Base-by-base conservation (phyloP, 352 stramenopile genomes). In the Globisporangium acanthophoron region DNA sequence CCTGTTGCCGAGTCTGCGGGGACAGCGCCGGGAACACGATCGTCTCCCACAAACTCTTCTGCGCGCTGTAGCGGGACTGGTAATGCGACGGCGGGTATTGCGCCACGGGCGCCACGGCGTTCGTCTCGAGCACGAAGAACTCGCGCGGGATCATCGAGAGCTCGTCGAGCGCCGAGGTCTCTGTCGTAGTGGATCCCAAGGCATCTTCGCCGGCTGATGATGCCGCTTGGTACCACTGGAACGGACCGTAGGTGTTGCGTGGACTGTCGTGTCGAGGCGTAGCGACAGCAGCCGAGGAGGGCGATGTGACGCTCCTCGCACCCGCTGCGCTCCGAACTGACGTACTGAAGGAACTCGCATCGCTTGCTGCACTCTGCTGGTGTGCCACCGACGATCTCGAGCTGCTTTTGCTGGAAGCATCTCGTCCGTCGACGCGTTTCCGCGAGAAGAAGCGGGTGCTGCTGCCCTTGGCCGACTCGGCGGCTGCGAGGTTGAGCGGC, bases 41-140 rank as follows among this genome's bases (percentile, higher is more conserved):
- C 0, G 83, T 90, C 56, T 90, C 78, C 83, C 83, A 93, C 33
- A 75, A 29, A 47, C 67, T 65, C 15, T 61, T 48, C 6, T 55
- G 56, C 0, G 54, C 18, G 9, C 70, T 66, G 35, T 83, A 80
- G 43, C 53, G 78, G 11, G 80, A 90, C 29, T 81, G 71, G 67
- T 87, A 91, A 55, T 89, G 73, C 27, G 57, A 59, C 20, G 68
- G 66, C 4, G 81, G 76, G 52, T 83, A 90, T 20, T 87, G 69
- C 11, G 44, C 65, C 41, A 71, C 55, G 1, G 81, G 60, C 6
- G 87, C 53, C n/a, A 93, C 65, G 20, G 66, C 71, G 55, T 88
- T 79, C 15, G 75, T 88, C 64, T 93, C 83, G 35, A 93, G 29
- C 31, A 93, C 69, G 44, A 90, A 90, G 52, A 90, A 92, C 58